Evolutionary conservation across 1,284 basidiomycete species (phyloP).

Genomic region (Ceratobasidium sp.): DNA sequence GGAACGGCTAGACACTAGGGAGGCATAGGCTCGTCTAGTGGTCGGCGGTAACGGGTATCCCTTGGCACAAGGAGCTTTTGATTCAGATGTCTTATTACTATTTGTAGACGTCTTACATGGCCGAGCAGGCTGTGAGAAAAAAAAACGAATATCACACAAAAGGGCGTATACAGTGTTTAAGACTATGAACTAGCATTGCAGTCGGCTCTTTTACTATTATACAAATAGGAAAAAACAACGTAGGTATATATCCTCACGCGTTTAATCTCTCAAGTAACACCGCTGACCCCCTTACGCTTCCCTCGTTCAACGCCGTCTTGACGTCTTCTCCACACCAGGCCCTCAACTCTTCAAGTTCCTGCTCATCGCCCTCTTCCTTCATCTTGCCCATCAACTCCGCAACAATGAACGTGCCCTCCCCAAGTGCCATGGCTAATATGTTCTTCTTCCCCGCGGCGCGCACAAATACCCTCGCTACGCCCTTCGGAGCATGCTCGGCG

Average conservation of each 20-base stretch:
- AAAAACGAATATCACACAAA: too few species aligned
- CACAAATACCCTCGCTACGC: slow-evolving; percentile 73
- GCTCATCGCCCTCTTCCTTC: slow-evolving; percentile 60
- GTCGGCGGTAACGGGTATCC: too few species aligned
- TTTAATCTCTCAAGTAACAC: slow-evolving; percentile 63
- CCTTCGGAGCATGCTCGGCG: slow-evolving; percentile 62
- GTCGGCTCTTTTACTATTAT: too few species aligned
- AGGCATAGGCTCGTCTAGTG: too few species aligned
- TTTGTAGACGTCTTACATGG: too few species aligned
- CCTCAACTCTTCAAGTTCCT: slow-evolving; percentile 63
- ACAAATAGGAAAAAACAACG: too few species aligned
- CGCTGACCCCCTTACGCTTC: slow-evolving; percentile 68
- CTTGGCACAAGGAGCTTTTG: too few species aligned
- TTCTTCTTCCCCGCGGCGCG: slow-evolving; percentile 68
- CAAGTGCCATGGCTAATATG: slow-evolving; percentile 71
- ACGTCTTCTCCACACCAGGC: slow-evolving; percentile 68
- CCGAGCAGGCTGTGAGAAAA: too few species aligned
- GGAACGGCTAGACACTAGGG: too few species aligned
- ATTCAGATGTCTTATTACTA: too few species aligned
- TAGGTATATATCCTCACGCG: not conserved
- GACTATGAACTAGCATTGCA: too few species aligned
- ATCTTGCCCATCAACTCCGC: slow-evolving; percentile 81
- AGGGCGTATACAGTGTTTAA: too few species aligned
- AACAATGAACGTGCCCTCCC: slow-evolving; percentile 81
- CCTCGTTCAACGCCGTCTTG: slow-evolving; percentile 60